These are phyloP conservation scores for Prunus kanzakura DNA, from an alignment of 306 rosid species.

Conservation along the genomic window DNA sequence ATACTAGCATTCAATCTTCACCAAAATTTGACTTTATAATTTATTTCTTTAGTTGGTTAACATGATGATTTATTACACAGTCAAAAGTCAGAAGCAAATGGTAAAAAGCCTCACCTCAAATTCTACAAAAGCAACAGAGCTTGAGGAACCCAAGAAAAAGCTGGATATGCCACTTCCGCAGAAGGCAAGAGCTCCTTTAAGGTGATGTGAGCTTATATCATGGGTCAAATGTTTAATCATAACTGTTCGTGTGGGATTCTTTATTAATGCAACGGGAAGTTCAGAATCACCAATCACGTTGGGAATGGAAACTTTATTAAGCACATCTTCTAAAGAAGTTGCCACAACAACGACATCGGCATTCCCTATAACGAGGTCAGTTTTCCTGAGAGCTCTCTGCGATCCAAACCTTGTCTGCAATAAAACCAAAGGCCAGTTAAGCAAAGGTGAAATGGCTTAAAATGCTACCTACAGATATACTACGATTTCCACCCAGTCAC, in stretches of 20 bases:
- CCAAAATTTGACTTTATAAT: too few species aligned
- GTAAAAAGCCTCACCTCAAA: constrained; percentile 22
- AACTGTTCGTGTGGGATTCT: constrained; percentile 23
- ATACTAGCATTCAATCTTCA: too few species aligned
- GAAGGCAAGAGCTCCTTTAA: constrained; percentile 22
- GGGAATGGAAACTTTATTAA: constrained; percentile 6
- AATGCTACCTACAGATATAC: neutral
- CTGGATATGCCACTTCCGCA: constrained; percentile 21
- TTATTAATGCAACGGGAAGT: constrained; percentile 11
- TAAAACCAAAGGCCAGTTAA: neutral
- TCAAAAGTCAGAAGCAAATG: neutral
- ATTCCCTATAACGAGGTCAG: neutral
- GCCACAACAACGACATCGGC: neutral
- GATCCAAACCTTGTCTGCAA: constrained; percentile 17
- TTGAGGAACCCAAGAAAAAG: constrained; percentile 18
- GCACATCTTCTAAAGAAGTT: neutral
- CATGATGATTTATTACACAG: neutral
- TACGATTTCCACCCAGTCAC: neutral
- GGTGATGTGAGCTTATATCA: constrained; percentile 25
- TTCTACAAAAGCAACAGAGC: constrained; percentile 26
- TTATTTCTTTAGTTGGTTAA: neutral
- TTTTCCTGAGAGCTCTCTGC: constrained; percentile 15
- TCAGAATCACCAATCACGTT: constrained; percentile 23
- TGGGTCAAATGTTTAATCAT: constrained; percentile 9
- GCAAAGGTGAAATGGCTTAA: neutral